phyloP scores from a whole-genome alignment of 345 rosid species.

The Cochlearia excelsa region DNA sequence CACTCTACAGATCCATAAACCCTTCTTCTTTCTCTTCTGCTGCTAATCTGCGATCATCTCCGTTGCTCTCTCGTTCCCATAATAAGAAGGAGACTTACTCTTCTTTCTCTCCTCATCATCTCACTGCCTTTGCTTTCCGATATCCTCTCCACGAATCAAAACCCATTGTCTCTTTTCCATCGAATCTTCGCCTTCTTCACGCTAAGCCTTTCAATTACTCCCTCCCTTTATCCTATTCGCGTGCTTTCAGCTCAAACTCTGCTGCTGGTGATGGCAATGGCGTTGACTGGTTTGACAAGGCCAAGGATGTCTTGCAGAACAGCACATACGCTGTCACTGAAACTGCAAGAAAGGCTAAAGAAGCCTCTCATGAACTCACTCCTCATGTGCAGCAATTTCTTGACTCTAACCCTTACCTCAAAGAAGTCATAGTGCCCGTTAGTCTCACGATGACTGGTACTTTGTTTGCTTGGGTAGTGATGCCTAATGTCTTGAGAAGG shows the following conservation, averaged over 20 bases:
- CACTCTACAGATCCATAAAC: slow-evolving; percentile 33
- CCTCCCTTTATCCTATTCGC: slow-evolving; percentile 36
- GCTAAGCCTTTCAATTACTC: slow-evolving; percentile 37
- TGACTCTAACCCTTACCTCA: slow-evolving; percentile 64
- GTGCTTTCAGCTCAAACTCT: slow-evolving; percentile 53
- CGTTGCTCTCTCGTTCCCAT: slow-evolving; percentile 17
- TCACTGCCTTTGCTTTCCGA: slow-evolving; percentile 17
- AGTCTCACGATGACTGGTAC: slow-evolving; percentile 54
- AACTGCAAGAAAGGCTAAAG: slow-evolving; percentile 59
- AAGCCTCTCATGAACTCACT: slow-evolving; percentile 50
- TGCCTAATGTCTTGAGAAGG: slow-evolving; percentile 78
- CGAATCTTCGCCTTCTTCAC: slow-evolving; percentile 18
- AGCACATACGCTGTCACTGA: slow-evolving; percentile 44
- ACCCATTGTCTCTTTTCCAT: slow-evolving; percentile 24
- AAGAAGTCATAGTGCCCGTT: slow-evolving; percentile 58
- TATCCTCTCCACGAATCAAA: slow-evolving; percentile 14
- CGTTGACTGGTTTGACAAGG: slow-evolving; percentile 55
- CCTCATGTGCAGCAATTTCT: slow-evolving; percentile 60
- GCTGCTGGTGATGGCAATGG: slow-evolving; percentile 41
- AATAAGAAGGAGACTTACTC: slow-evolving; percentile 12
- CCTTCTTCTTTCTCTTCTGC: slow-evolving; percentile 20
- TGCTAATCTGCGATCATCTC: slow-evolving; percentile 24
- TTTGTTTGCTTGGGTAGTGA: slow-evolving; percentile 74
- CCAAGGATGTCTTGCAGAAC: slow-evolving; percentile 53
- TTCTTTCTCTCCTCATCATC: slow-evolving; percentile 21